Base-by-base conservation (phyloP, 306 rosid genomes). In the Begonia fuchsioides region DNA sequence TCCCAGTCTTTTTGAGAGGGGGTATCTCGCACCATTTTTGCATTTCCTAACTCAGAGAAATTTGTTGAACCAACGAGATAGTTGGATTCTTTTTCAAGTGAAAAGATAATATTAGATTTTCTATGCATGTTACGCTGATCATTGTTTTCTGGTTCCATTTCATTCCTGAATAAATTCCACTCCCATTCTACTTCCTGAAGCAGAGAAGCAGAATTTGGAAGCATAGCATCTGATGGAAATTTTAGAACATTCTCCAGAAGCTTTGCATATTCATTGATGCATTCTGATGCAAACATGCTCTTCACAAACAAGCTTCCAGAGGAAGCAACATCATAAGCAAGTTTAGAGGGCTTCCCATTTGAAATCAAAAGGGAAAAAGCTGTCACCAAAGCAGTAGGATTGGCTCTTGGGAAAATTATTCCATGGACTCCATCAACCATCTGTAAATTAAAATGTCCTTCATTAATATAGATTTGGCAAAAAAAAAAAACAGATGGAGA, bases 241-340 rank as follows among this genome's bases (percentile, higher is more conserved):
- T 55, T 67, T 56, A 90, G 73, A 55, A 72, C 94, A 69, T 80
- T 90, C 82, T 90, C 98, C 71, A 85, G 66, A 62, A 90, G 85
- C 69, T 86, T 74, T 57, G 86, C 92, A 63, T 81, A 90, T 54
- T 94, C 76, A 51, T 69, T 46, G 38, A 79, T 65, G 71, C 92
- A 85, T 56, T 90, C 98, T 63, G 87, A 67, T 60, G 98, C 94
- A 57, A 79, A 68, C 56, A 85, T 55, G 61, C 85, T 79, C 75
- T 69, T 81, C 39, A 87, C 81, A 71, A 72, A 79, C 45, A 68
- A 74, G 59, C 81, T 90, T 59, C 98, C 98, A 54, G 92, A 77
- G 20, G 83, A 79, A 56, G 83, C 98, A 71, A 90, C 70, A 38
- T 68, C 69, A 52, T 50, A 72, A 60, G 85, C 87, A 76, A 79